Base-by-base conservation (phyloP, 2,329 filamentous ascomycete species). In the Colletotrichum incanum region DNA sequence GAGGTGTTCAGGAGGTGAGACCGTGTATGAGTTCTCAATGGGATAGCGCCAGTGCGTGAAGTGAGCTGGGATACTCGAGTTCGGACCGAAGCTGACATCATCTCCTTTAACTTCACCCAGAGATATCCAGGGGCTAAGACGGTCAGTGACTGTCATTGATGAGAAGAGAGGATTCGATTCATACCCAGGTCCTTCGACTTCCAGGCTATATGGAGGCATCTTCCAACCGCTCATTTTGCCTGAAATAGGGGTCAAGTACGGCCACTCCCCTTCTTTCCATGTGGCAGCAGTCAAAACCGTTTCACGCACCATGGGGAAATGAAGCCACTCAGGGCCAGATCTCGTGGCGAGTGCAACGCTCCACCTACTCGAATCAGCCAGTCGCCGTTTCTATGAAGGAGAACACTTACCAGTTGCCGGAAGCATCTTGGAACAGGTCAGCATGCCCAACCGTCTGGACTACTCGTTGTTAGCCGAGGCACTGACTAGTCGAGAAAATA, bases 11-110 rank as follows among this genome's bases (percentile, higher is more conserved):
- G 74, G 76, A 0, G 83, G 82, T 0, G 86, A 90, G 18, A 86
- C 73, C 1, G 77, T 80, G 80, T 85, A 91, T 69, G 81, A 83
- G 63, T 77, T 79, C 0, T 81, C 76, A 34, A 83, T 80, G 2
- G 88, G 89, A 31, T 84, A 88, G 8, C 90, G 84, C 83, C 89
- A 90, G 81, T 88, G 83, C 2, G 87, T 84, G 74, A 91, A 87
- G 75, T 91, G 86, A 1, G 81, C 80, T 7, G 88, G 88, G 0
- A 91, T 77, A 0, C 77, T 73, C 0, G 82, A 82, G 0, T 81
- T 80, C 0, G 83, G 80, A 14, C 78, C 74, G 76, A 91, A 90
- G 37, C 85, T 81, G 55, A 87, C 78, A 7, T 77, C 74, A 71
- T 90, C 87, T 3, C 81, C 80, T 26, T 82, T 81, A 11, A 78